Base-by-base conservation (phyloP, 108 stramenopile species). In the Cafeteria roenbergensis region DNA sequence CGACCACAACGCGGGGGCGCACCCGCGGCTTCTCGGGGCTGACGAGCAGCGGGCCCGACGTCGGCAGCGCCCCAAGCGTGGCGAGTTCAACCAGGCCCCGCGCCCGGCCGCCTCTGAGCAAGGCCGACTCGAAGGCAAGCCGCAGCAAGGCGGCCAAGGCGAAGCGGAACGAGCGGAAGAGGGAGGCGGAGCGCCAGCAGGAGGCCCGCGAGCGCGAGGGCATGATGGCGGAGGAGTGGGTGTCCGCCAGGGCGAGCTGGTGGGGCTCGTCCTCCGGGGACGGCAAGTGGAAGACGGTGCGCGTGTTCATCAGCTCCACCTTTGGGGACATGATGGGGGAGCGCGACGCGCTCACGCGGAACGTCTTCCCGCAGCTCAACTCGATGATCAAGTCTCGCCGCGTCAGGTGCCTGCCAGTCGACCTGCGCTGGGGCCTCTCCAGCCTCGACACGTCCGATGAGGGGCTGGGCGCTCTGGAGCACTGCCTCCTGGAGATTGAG, bases 401-500 rank as follows among this genome's bases (percentile, higher is more conserved):
- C 8, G 68, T 69, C 1, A 62, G 31, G 0, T 25, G 65, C 27
- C 64, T 69, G n/a, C 33, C 33, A 28, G 62, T 69, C 17, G 68
- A 69, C 26, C 36, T 69, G 62, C 68, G 68, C 17, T 69, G 68
- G 68, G 68, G 68, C 1, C 65, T 69, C 20, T 65, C 68, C n/a
- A 36, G 57, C 25, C 64, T 65, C 14, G 68, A 69, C 20, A 64
- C 65, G 12, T 66, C 65, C 38, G 59, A 61, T 25, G 9, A 8
- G 2, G 42, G 68, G 1, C 38, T 67, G 1, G 68, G 65, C 27
- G 68, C 65, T 25, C 38, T 69, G 48, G 34, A 57, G 0, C 61
- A 66, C 28, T 69, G 68, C 35, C 62, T 69, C 2, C 68, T 66
- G 34, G 68, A 69, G 30, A 64, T 69, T 0, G 68, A 69, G 1